Percentiles rank a stretch among this genome's conserved stretches.
phyloP scores from a whole-genome alignment of 345 rosid genomes.

The Salix purpurea region DNA sequence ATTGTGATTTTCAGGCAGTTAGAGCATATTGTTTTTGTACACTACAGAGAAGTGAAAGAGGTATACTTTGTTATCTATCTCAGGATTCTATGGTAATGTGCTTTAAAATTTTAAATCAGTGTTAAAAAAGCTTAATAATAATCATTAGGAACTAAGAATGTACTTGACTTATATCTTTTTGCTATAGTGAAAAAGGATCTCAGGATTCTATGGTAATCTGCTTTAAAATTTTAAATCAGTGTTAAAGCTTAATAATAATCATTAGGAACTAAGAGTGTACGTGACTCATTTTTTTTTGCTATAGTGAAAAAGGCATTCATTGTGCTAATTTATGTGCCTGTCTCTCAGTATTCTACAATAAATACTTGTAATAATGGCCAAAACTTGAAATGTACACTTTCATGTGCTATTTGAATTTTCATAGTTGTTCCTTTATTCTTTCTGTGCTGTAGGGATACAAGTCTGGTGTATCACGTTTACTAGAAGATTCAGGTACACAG shows the following conservation, averaged over 20 bases:
- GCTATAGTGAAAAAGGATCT: background rate
- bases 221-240: constrained; percentile 1
- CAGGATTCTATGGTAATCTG: background rate
- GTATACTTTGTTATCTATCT: constrained; percentile 32
- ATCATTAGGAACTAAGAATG: background rate
- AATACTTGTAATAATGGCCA: background rate
- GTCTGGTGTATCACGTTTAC: constrained; percentile 33
- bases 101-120: constrained; percentile 1
- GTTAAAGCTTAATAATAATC: background rate
- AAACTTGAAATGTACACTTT: background rate
- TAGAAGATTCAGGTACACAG: constrained; percentile 28
- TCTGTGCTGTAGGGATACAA: constrained; percentile 42
- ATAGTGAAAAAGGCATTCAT: background rate
- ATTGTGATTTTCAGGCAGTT: constrained; percentile 53
- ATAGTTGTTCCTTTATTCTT: constrained; percentile 2
- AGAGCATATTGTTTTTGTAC: constrained; percentile 75
- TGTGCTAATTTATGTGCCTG: too few species aligned
- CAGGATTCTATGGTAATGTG: background rate
- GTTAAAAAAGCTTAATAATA: background rate
- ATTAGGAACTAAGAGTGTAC: too few species aligned
- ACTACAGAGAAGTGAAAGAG: constrained; percentile 85
- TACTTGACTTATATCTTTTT: background rate
- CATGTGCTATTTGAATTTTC: background rate
- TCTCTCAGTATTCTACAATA: background rate
- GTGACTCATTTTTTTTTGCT: background rate